Conservation (phyloP, 306 rosid genomes). For the Lupinus albus region DNA sequence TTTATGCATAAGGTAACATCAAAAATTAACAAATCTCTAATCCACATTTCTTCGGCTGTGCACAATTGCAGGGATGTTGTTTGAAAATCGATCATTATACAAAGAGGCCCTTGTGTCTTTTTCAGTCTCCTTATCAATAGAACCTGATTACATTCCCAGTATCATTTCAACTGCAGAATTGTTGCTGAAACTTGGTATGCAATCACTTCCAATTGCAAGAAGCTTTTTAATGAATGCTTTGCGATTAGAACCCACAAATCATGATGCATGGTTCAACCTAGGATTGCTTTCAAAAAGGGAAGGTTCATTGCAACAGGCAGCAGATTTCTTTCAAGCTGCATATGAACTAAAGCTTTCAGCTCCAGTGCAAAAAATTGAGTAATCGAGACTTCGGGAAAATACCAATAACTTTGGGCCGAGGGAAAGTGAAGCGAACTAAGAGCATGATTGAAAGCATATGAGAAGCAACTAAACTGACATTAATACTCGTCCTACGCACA, state of each 20-base stretch:
- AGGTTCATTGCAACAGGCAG: slow-evolving; percentile 71
- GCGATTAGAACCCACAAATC: slow-evolving; percentile 75
- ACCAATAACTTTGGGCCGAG: not conserved
- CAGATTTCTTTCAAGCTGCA: slow-evolving; percentile 84
- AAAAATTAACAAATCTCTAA: slow-evolving; percentile 14
- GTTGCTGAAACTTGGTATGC: slow-evolving; percentile 60
- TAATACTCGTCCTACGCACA: slow-evolving; percentile 25
- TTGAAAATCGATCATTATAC: slow-evolving; percentile 62
- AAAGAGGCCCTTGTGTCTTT: slow-evolving; percentile 76
- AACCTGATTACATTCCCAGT: slow-evolving; percentile 76
- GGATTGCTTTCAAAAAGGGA: slow-evolving; percentile 69
- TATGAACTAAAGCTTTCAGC: slow-evolving; percentile 68
- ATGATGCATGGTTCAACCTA: slow-evolving; percentile 75
- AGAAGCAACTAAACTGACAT: slow-evolving; percentile 6
- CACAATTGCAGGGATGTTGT: slow-evolving; percentile 52
- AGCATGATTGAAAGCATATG: slow-evolving; percentile 7
- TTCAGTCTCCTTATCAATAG: slow-evolving; percentile 63
- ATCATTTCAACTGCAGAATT: slow-evolving; percentile 70
- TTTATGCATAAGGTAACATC: slow-evolving; percentile 9
- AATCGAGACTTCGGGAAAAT: slow-evolving; percentile 22
- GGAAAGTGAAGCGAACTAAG: slow-evolving; percentile 15
- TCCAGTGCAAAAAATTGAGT: slow-evolving; percentile 63
- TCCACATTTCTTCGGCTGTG: not conserved
- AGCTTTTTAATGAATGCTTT: slow-evolving; percentile 78
- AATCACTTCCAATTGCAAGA: slow-evolving; percentile 70